A percentile compares a stretch with the other conserved stretches of the same genome.
phyloP scores from a whole-genome alignment of 305 asterid species.

The Rubia peregrina region DNA sequence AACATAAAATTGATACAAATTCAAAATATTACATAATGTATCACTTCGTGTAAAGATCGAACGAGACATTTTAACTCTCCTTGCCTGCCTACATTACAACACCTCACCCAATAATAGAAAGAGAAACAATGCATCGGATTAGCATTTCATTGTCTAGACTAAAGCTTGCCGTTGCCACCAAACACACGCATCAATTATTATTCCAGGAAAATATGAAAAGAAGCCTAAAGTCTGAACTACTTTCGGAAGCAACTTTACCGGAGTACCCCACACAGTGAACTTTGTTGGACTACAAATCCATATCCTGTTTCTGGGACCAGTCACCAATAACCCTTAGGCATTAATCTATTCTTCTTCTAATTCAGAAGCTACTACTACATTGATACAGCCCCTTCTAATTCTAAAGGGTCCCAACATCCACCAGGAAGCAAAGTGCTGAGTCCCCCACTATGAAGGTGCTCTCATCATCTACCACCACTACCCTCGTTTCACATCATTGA shows the following conservation, averaged over 20 bases:
- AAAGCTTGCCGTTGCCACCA: neutral
- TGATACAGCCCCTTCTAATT: conserved; percentile 17
- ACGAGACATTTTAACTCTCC: too few relatives aligned
- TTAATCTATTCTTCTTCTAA: conserved; percentile 24
- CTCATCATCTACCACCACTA: conserved; percentile 48
- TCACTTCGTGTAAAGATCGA: too few relatives aligned
- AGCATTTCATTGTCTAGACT: neutral
- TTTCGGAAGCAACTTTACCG: conserved; percentile 29
- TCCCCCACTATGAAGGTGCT: conserved; percentile 42
- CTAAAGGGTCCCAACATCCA: conserved; percentile 50
- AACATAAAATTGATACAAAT: too few relatives aligned
- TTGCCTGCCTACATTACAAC: neutral
- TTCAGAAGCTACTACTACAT: conserved; percentile 23
- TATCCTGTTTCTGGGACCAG: conserved; percentile 35
- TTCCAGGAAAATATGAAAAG: conserved; percentile 21
- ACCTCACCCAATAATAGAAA: neutral
- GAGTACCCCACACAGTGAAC: conserved; percentile 23
- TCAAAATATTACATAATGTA: too few relatives aligned
- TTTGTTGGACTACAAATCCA: conserved; percentile 28
- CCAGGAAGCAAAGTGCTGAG: conserved; percentile 27
- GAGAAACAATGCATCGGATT: neutral
- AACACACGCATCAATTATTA: conserved; percentile 7
- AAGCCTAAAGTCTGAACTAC: conserved; percentile 28
- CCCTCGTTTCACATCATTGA: conserved; percentile 42
- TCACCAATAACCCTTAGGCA: conserved; percentile 12